phyloP scores from a whole-genome alignment of 495 filamentous ascomycete genomes.

The Podospora bellae-mahoneyi region DNA sequence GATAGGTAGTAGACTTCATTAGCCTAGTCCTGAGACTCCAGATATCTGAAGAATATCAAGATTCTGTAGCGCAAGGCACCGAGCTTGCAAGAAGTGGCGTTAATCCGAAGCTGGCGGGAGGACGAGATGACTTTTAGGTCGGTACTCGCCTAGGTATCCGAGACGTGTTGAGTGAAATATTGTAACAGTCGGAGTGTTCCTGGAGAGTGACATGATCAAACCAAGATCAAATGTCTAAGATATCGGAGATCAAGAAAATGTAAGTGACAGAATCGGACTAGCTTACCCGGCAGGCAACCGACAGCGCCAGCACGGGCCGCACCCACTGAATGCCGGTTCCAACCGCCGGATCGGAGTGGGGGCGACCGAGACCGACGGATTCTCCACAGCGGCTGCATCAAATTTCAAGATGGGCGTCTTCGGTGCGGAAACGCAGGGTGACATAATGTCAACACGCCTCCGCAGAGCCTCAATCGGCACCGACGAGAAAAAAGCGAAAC shows the following conservation, averaged over 20 bases:
- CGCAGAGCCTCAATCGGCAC: conserved; percentile 2
- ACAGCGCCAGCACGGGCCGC: not conserved
- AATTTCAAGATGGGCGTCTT: not conserved
- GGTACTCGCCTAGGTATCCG: too few species aligned
- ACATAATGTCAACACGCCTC: conserved; percentile 17
- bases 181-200: too few species aligned
- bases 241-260: not conserved
- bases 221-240: too few species aligned
- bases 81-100: too few species aligned
- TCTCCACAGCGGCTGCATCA: conserved; percentile 17
- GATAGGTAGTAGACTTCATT: too few species aligned
- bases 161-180: too few species aligned
- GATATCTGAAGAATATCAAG: too few species aligned
- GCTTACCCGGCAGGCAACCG: not conserved
- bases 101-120: too few species aligned
- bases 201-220: too few species aligned
- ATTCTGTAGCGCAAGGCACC: too few species aligned
- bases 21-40: too few species aligned
- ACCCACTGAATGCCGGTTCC: conserved; percentile 16
- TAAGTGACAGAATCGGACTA: not conserved
- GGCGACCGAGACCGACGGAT: not conserved
- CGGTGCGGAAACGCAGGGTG: conserved; percentile 14
- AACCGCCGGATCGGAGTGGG: conserved; percentile 16
- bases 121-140: too few species aligned
- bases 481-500: not conserved